phyloP scores from a whole-genome alignment of 2,329 filamentous ascomycete species.

The Hymenoscyphus infarciens region DNA sequence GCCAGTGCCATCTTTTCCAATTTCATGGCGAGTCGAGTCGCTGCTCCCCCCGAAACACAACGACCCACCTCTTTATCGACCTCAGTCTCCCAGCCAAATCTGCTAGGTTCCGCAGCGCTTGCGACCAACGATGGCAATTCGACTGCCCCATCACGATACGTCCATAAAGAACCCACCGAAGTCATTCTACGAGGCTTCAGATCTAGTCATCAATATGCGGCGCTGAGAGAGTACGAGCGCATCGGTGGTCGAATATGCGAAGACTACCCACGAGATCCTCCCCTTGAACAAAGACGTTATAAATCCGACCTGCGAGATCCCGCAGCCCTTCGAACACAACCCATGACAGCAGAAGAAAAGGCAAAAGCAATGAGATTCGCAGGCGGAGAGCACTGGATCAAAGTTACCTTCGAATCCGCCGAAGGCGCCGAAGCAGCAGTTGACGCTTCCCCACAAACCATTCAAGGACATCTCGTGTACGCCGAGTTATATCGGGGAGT shows the following conservation, averaged over 20 bases:
- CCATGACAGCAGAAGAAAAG: slow-evolving; percentile 69
- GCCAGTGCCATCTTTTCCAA: slow-evolving; percentile 60
- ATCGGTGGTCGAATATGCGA: slow-evolving; percentile 86
- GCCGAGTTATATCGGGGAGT: slow-evolving; percentile 67
- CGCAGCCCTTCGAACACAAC: slow-evolving; percentile 61
- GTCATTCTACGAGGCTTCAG: slow-evolving; percentile 82
- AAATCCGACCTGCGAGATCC: slow-evolving; percentile 72
- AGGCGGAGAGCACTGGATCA: slow-evolving; percentile 89
- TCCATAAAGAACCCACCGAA: slow-evolving; percentile 62
- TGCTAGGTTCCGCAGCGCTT: slow-evolving; percentile 36
- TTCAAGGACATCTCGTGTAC: slow-evolving; percentile 67
- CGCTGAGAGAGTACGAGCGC: slow-evolving; percentile 82
- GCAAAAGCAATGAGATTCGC: slow-evolving; percentile 76
- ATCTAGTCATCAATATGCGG: slow-evolving; percentile 71
- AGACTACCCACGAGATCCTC: slow-evolving; percentile 86
- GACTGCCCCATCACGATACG: slow-evolving; percentile 26
- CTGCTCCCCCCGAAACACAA: slow-evolving; percentile 32
- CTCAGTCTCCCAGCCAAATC: slow-evolving; percentile 35
- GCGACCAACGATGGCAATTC: slow-evolving; percentile 29
- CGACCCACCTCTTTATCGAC: slow-evolving; percentile 32
- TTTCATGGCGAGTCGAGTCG: slow-evolving; percentile 48
- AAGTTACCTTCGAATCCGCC: slow-evolving; percentile 73
- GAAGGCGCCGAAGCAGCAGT: slow-evolving; percentile 68
- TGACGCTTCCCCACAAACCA: slow-evolving; percentile 66
- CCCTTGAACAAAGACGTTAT: slow-evolving; percentile 65